phyloP scores from a whole-genome alignment of 176 grass and related monocot genomes.

The Tuctoria greenei region DNA sequence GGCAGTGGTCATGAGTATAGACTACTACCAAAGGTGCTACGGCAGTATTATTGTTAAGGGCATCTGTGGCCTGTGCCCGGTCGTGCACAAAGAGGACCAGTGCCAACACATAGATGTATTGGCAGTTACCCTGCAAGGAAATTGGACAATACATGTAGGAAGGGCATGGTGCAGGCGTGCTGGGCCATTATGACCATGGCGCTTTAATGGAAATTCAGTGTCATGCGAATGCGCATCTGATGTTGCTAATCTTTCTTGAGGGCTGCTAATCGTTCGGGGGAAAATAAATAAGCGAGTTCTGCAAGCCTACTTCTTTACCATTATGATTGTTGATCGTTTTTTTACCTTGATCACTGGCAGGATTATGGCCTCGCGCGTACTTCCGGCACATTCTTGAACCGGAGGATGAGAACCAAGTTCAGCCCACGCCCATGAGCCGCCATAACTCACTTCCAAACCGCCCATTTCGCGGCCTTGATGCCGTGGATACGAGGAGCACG shows the following conservation, averaged over 20 bases:
- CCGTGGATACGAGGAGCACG: slow-evolving; percentile 26
- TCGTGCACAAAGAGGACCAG: neutral
- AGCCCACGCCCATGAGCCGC: neutral
- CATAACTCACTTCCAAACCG: slow-evolving; percentile 14
- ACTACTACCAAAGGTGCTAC: neutral
- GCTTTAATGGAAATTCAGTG: neutral
- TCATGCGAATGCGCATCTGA: neutral
- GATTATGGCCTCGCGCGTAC: slow-evolving; percentile 53
- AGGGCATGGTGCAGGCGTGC: neutral
- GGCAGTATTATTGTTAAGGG: neutral
- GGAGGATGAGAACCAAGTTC: slow-evolving; percentile 22
- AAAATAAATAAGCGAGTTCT: no score
- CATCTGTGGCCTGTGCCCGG: neutral
- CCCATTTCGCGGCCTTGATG: neutral
- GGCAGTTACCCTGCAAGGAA: neutral
- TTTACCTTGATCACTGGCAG: slow-evolving; percentile 35
- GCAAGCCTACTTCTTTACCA: no score
- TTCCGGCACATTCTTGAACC: slow-evolving; percentile 35
- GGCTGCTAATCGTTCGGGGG: no score
- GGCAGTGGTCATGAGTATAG: slow-evolving; percentile 14
- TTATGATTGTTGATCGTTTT: neutral
- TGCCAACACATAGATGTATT: neutral
- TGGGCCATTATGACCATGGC: neutral
- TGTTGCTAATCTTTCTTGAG: neutral
- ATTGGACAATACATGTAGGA: neutral